Evolutionary conservation across 176 grass and related monocot species (phyloP).

Genomic region (Zea luxurians): DNA sequence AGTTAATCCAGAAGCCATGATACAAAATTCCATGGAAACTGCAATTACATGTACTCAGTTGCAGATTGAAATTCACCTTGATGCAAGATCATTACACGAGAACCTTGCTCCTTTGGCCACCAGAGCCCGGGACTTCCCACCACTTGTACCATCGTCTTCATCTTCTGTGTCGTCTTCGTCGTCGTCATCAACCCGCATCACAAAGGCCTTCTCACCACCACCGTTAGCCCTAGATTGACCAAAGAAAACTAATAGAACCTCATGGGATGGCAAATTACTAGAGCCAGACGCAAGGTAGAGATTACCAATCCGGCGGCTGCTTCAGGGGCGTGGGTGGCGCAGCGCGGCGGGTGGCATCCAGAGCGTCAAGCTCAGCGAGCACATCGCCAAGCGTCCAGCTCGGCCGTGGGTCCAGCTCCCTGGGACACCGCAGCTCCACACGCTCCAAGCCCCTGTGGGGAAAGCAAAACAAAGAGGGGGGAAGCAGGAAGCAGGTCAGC

Average conservation of each 20-base stretch:
- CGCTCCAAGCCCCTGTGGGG: slow-evolving; percentile 34
- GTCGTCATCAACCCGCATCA: slow-evolving; percentile 55
- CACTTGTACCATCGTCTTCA: not conserved
- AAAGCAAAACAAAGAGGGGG: not conserved
- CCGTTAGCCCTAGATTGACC: slow-evolving; percentile 26
- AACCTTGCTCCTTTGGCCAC: slow-evolving; percentile 34
- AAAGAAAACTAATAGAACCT: not conserved
- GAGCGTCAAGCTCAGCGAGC: slow-evolving; percentile 36
- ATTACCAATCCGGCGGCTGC: slow-evolving; percentile 43
- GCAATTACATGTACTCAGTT: not conserved
- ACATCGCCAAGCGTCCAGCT: slow-evolving; percentile 51
- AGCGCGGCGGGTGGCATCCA: slow-evolving; percentile 18
- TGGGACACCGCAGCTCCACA: slow-evolving; percentile 49
- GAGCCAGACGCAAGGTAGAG: not conserved
- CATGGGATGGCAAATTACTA: not conserved
- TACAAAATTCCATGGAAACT: not conserved
- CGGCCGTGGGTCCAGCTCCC: slow-evolving; percentile 38
- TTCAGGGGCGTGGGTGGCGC: slow-evolving; percentile 34
- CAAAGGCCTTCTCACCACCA: slow-evolving; percentile 38
- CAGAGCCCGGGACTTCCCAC: not conserved
- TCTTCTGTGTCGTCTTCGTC: slow-evolving; percentile 45
- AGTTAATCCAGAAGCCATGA: slow-evolving; percentile 18
- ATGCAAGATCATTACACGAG: slow-evolving; percentile 30
- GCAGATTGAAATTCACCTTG: slow-evolving; percentile 34
- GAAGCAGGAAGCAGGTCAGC: slow-evolving; percentile 1